Evolutionary conservation across 371 early-diverging fungal genomes (phyloP).

Genomic region (Mortierella sp.): DNA sequence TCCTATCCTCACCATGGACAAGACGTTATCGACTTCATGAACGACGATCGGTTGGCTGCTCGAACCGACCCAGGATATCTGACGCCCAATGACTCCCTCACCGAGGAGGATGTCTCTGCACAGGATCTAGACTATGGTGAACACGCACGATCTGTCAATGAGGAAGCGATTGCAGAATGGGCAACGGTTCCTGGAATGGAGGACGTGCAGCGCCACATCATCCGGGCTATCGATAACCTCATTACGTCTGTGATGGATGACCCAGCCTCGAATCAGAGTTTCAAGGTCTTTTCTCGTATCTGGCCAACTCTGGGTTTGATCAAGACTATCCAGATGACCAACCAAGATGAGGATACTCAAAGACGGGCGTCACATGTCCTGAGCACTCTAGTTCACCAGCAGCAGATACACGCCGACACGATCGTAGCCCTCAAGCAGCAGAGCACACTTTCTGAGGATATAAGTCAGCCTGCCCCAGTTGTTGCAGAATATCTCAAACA

Average conservation of each 20-base stretch:
- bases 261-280: conserved; percentile 32
- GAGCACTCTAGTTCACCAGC: conserved; percentile 42
- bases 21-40: conserved; percentile 40
- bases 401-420: conserved; percentile 31
- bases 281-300: conserved; percentile 50
- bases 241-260: conserved; percentile 37
- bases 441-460: background rate
- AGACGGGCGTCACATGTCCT: conserved; percentile 54
- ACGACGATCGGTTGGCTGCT: conserved; percentile 14
- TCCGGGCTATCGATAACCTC: conserved; percentile 56
- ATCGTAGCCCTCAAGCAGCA: conserved; percentile 14
- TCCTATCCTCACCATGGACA: background rate
- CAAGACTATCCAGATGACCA: conserved; percentile 50
- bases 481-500: background rate
- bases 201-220: conserved; percentile 55
- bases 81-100: conserved; percentile 24
- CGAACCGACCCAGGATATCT: conserved; percentile 8
- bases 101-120: conserved; percentile 6
- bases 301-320: conserved; percentile 53
- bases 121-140: background rate
- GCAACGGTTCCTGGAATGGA: conserved; percentile 41
- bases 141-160: background rate
- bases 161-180: conserved; percentile 24
- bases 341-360: conserved; percentile 55
- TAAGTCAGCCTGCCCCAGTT: no score